Conservation (phyloP, 805 yeast species). For the Wickerhamomyces chambardii region DNA sequence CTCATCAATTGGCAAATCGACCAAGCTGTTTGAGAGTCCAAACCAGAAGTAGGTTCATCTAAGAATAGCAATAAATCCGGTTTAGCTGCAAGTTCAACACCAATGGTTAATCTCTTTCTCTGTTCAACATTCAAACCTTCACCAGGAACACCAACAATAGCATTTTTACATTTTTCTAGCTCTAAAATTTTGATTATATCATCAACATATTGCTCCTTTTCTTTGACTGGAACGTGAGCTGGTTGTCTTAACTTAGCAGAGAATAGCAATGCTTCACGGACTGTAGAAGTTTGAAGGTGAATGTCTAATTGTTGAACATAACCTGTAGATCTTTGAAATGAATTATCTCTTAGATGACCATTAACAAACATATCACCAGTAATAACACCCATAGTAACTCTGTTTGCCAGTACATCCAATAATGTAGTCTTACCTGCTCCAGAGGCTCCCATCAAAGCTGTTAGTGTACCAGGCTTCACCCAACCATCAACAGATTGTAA, state of each 20-base stretch:
- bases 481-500: constrained; percentile 66
- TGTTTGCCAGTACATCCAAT: constrained; percentile 60
- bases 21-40: constrained; percentile 65
- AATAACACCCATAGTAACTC: constrained; percentile 63
- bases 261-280: constrained; percentile 62
- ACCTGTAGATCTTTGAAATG: constrained; percentile 55
- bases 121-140: constrained; percentile 60
- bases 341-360: constrained; percentile 41
- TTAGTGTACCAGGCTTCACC: constrained; percentile 77
- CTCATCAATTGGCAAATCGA: constrained; percentile 53
- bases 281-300: constrained; percentile 57
- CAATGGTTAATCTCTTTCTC: constrained; percentile 53
- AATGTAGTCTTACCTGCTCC: constrained; percentile 81
- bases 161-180: constrained; percentile 59
- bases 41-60: constrained; percentile 65
- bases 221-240: constrained; percentile 33
- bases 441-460: constrained; percentile 72
- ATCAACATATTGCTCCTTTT: constrained; percentile 60
- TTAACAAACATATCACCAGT: constrained; percentile 55
- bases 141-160: constrained; percentile 68
- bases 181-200: constrained; percentile 53
- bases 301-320: constrained; percentile 75
- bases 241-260: constrained; percentile 68
- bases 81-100: constrained; percentile 59
- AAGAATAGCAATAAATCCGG: constrained; percentile 51